Base-by-base conservation (phyloP, 1,284 basidiomycete genomes). In the Boletellus deceptivus region DNA sequence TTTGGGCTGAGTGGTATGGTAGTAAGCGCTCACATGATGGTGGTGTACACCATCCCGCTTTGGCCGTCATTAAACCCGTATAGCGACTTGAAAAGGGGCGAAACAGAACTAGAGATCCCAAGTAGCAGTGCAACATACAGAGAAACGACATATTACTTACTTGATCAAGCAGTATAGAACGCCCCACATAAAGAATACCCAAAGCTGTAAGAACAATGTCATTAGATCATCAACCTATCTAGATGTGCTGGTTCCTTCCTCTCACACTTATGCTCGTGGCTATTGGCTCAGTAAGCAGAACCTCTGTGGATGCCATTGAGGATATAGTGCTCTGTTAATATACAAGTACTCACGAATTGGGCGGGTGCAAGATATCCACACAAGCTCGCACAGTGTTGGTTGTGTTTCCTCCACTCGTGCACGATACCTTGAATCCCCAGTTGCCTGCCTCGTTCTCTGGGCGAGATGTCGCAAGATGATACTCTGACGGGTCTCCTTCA, bases 181-280 rank as follows among this genome's bases (percentile, higher is more conserved):
- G 0, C 89, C 89, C 88, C 89, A 92, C 3, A 79, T 80, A 49
- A 87, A 82, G 2, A 84, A 85, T 41, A 89, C 74, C 88, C 88
- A 91, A 10, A 89, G 58, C 83, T 86, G 57, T 16, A 49, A 14
- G n/a, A 44, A 20, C 44, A 24, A 35, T 18, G 13, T 2, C 14
- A 17, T 57, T n/a, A 48, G 22, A 17, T 7, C 6, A 6, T 22
- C 20, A 6, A 6, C 22, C 13, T 20, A 4, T 39, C 20, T 22
- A 24, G n/a, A 41, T 13, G 38, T 3, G 2, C 9, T 22, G 3
- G 18, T 27, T 13, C 3, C 3, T 14, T 9, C 3, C 16, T 29
- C 80, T 52, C 57, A 86, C 83, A 55, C 84, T 86, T 64, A 91
- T 88, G 56, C 82, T 82, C 3, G 77, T 70, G 2, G 92, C 88